Base-by-base conservation (phyloP, 495 filamentous ascomycete genomes). In the Staphylotrichum tortipilum region DNA sequence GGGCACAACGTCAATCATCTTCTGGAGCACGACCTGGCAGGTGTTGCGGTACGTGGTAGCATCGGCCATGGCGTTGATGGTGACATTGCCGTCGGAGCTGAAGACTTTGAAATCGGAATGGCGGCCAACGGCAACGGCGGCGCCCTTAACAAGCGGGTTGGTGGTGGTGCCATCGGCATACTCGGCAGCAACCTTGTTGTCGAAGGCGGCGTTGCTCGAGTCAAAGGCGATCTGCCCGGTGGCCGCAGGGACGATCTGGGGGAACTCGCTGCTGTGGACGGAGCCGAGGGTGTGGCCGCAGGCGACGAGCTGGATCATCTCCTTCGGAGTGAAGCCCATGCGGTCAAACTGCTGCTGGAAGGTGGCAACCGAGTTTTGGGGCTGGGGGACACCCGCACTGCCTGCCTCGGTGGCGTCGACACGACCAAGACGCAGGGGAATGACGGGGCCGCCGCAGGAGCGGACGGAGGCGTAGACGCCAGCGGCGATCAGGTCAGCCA, bases 221-320 rank as follows among this genome's bases (percentile, higher is more conserved):
- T 82, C 78, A 31, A 72, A 52, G 1, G 66, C 44, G 15, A 64
- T 65, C 36, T 73, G 52, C 4, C 47, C 48, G 4, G 51, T 68
- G 5, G 70, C 68, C 11, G 62, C 46, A 2, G 74, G 64, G 2
- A 81, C 73, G 35, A 81, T 73, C 15, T 74, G 61, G 1, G 77
- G 74, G 53, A 81, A 82, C 47, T 77, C 69, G 9, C 49, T 57
- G 6, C 67, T 68, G 61, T 84, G 81, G 7, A 83, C 79, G 17
- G 78, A 77, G 19, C 80, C 80, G 28, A 84, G 64, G 3, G 76
- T 75, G 57, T 84, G 80, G 2, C 80, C 80, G 49, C 80, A 84
- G 15, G 79, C 80, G 10, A 72, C 74, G 41, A 80, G 66, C 51
- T 76, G 72, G 39, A 84, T 81, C 75, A 81, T 81, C 52, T 82